Base-by-base conservation (phyloP, 176 grass and related monocot species). In the Avena sativa region DNA sequence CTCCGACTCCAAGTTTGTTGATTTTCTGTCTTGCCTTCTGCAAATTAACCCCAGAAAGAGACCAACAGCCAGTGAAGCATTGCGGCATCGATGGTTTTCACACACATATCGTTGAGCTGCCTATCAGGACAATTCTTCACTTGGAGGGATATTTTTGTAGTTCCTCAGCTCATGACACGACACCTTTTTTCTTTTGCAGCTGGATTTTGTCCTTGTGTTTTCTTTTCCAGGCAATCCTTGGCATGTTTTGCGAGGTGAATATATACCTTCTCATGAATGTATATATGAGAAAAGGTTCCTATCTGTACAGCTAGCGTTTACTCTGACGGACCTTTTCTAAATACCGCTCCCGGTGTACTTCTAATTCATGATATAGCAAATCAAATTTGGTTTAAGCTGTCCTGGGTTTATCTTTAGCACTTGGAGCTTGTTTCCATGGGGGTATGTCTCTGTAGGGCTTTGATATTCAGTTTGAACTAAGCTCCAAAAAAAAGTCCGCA, bases 11-110 rank as follows among this genome's bases (percentile, higher is more conserved):
- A 90, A 93, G 81, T 98, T 98, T 81, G 81, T 93, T 77, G 87
- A 96, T 89, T 98, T 98, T 74, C 71, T 98, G 51, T 93, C 89
- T 20, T 96, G 88, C 83, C 87, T 98, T 72, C 88, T 98, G 52
- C 94, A 96, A 90, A 91, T 96, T 84, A 96, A 98, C 80, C 97
- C 92, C 15, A 85, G 52, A 74, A 89, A 90, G 58, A 90, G 94
- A 88, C 94, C 94, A 26, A 98, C 87, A 60, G 97, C 97, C 50
- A 93, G 74, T 30, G 94, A 98, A 89, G 94, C 94, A 34, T 73
- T 98, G 59, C 84, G 82, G 68, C 97, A 98, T 86, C 79, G 70
- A 62, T 98, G 97, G 97, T 61, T 98, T 87, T 94, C 97, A 14
- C 89, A 87, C 30, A 70, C 57, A 14, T 98, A 96, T 88, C 67